These are phyloP conservation scores for Saccharomycopsis guyanensis DNA, from an alignment of 805 yeast species.

Conservation along the genomic window DNA sequence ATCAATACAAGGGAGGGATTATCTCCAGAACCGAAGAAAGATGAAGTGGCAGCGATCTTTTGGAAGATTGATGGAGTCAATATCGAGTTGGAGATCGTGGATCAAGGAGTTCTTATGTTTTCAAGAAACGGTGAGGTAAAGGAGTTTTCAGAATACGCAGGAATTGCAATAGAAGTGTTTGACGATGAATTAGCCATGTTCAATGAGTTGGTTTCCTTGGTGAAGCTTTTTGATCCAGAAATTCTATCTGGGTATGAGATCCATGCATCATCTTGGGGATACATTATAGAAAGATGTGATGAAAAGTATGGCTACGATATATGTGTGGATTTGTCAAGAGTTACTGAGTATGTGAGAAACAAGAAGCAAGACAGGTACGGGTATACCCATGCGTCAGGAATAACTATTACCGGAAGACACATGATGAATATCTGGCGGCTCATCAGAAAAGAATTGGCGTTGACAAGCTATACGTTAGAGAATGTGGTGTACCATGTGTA, in stretches of 20 bases:
- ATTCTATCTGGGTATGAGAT: constrained; percentile 81
- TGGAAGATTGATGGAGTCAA: constrained; percentile 51
- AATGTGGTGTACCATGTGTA: constrained; percentile 62
- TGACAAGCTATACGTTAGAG: constrained; percentile 69
- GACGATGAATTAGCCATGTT: constrained; percentile 54
- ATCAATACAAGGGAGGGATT: constrained; percentile 41
- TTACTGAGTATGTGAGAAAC: constrained; percentile 38
- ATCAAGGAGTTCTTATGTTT: constrained; percentile 33
- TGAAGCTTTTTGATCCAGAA: constrained; percentile 74
- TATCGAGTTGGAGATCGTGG: constrained; percentile 29
- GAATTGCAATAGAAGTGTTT: constrained; percentile 33
- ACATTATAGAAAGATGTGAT: constrained; percentile 57
- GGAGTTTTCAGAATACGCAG: constrained; percentile 20
- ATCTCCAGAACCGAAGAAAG: constrained; percentile 60
- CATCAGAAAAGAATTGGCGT: constrained; percentile 51
- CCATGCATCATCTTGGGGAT: constrained; percentile 84
- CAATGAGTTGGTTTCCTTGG: constrained; percentile 43
- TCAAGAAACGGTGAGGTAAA: no score
- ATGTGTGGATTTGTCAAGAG: constrained; percentile 54
- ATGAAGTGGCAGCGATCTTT: constrained; percentile 51
- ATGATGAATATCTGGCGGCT: constrained; percentile 80
- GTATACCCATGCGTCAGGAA: constrained; percentile 63
- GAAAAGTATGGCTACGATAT: constrained; percentile 43
- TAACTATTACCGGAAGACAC: constrained; percentile 72
- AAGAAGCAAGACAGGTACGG: constrained; percentile 74